Base-by-base conservation (phyloP, 2,329 filamentous ascomycete genomes). In the Colletotrichum salicis region DNA sequence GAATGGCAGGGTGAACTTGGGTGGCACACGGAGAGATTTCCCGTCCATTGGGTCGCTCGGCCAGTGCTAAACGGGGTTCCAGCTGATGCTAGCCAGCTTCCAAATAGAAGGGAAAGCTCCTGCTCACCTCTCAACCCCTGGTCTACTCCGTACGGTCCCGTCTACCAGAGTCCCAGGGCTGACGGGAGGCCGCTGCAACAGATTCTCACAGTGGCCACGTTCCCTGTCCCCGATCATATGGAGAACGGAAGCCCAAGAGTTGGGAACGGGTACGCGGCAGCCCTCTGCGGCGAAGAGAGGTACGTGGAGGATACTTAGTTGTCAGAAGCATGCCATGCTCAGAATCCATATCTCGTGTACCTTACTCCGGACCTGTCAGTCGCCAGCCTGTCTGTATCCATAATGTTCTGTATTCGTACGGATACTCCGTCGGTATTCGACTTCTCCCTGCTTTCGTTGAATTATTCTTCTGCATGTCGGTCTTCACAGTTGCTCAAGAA, bases 191-290 rank as follows among this genome's bases (percentile, higher is more conserved):
- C 41, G 51, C 45, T 45, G 63, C 12, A 35, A 31, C 52, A 12
- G 64, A 54, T 71, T 68, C 52, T 62, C 64, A 64, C 69, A 71
- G 69, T 68, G 58, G 24, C 64, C 64, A 57, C 58, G 45, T 62
- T 56, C 59, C 69, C 64, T 63, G 57, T 62, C 45, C 41, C 64
- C 64, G 64, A 62, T 62, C 52, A 24, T 60, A 33, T 31, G 27
- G 37, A 19, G 57, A 60, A 19, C 12, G 27, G 29, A 48, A 13
- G 57, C 24, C 64, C 54, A 69, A 69, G 58, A 56, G 56, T 13
- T 59, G 59, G 41, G 24, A 54, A 59, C 65, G 69, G 69, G 33
- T 69, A 68, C 69, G 65, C 65, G 69, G 69, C 69, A 71, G 64
- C 29, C n/a, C 37, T 37, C 10, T 68, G 37, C 31, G 54, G 27